Conservation (phyloP, 768 basidiomycete species). For the Lanmaoa rubissima region DNA sequence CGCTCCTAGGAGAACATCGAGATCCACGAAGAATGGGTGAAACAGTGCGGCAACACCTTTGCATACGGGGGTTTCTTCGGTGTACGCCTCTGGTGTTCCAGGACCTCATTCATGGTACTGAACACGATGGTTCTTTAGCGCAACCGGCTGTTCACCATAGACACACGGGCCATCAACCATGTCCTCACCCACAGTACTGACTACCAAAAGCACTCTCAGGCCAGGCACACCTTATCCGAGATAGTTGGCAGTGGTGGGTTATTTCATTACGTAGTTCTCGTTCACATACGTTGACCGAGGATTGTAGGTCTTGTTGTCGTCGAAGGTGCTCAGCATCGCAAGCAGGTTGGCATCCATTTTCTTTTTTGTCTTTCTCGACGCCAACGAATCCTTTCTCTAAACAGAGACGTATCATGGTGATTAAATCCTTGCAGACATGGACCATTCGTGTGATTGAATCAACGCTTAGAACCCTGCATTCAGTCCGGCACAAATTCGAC, state of each 20-base stretch:
- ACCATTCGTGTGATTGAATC: background rate
- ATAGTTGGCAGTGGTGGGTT: constrained; percentile 1
- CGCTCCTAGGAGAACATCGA: constrained; percentile 2
- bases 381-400: background rate
- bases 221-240: background rate
- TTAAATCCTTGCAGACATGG: background rate
- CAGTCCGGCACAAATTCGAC: constrained; percentile 55
- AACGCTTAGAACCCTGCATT: constrained; percentile 64
- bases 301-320: constrained; percentile 46
- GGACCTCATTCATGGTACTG: background rate
- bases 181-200: constrained; percentile 49
- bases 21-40: constrained; percentile 18
- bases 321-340: constrained; percentile 39
- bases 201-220: constrained; percentile 45
- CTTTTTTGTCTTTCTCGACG: background rate
- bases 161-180: constrained; percentile 61
- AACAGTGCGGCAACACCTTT: constrained; percentile 11
- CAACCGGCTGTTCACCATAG: constrained; percentile 51
- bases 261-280: background rate
- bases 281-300: background rate
- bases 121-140: constrained; percentile 15
- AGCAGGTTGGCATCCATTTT: constrained; percentile 31
- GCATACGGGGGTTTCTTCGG: constrained; percentile 11
- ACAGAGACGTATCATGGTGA: constrained; percentile 36
- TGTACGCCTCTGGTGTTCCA: background rate